Percentiles rank a stretch among this genome's conserved stretches.
These are phyloP conservation scores for Panicum miliaceum DNA, from an alignment of 176 grass and related monocot genomes.

Conservation along the genomic window DNA sequence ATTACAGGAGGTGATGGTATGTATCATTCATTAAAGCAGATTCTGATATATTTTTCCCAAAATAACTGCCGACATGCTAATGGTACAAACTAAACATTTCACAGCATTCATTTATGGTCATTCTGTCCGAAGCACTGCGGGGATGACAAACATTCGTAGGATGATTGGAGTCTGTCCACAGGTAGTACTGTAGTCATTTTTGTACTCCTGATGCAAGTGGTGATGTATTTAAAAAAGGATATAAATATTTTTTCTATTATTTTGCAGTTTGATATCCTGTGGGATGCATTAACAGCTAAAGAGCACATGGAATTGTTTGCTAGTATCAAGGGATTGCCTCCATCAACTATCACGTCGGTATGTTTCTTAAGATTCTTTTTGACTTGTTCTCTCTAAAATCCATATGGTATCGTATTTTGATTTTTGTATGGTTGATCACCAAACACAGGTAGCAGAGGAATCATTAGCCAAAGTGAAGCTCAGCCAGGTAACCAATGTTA, in stretches of 20 bases:
- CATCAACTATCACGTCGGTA: slow-evolving; percentile 78
- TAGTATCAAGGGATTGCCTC: slow-evolving; percentile 89
- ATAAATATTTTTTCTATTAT: slow-evolving; percentile 22
- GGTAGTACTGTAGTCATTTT: slow-evolving; percentile 49
- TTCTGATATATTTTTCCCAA: not conserved
- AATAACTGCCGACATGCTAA: slow-evolving; percentile 36
- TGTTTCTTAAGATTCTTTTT: slow-evolving; percentile 28
- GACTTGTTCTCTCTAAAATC: slow-evolving; percentile 22
- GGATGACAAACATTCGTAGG: slow-evolving; percentile 91
- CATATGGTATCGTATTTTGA: slow-evolving; percentile 19
- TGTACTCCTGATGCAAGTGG: not conserved
- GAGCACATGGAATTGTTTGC: slow-evolving; percentile 93
- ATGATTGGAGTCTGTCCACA: slow-evolving; percentile 98
- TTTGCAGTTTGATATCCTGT: slow-evolving; percentile 93
- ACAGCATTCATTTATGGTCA: slow-evolving; percentile 87
- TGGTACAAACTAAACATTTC: slow-evolving; percentile 32
- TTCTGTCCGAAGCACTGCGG: slow-evolving; percentile 76
- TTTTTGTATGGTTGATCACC: slow-evolving; percentile 26
- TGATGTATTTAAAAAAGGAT: slow-evolving; percentile 20
- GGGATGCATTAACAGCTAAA: slow-evolving; percentile 89
- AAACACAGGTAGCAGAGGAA: slow-evolving; percentile 72
- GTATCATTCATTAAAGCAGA: slow-evolving; percentile 28
- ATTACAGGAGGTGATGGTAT: slow-evolving; percentile 88
- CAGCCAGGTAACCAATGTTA: slow-evolving; percentile 72
- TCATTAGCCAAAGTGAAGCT: slow-evolving; percentile 94